Evolutionary conservation across 306 rosid genomes (phyloP).

Genomic region (Gastrolobium bilobum): DNA sequence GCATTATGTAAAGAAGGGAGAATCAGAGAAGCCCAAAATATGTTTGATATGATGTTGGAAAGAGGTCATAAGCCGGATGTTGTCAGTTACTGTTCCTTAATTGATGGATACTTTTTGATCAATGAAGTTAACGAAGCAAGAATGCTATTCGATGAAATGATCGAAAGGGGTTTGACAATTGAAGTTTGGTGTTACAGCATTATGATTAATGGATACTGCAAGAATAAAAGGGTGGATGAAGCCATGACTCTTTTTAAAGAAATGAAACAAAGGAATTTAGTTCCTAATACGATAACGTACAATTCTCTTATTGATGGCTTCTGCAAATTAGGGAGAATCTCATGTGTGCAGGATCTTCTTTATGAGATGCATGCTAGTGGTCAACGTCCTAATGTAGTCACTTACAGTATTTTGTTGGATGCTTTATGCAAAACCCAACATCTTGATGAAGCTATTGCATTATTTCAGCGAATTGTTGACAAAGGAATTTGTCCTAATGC

Average conservation of each 20-base stretch:
- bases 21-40: slow-evolving; percentile 42
- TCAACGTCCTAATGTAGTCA: slow-evolving; percentile 49
- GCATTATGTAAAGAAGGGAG: slow-evolving; percentile 53
- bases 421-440: slow-evolving; percentile 47
- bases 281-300: slow-evolving; percentile 48
- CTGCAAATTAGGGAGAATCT: slow-evolving; percentile 47
- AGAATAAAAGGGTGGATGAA: slow-evolving; percentile 49
- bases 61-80: slow-evolving; percentile 41
- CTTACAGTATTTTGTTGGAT: slow-evolving; percentile 53
- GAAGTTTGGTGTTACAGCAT: slow-evolving; percentile 50
- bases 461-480: slow-evolving; percentile 39
- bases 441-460: slow-evolving; percentile 51
- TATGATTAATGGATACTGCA: slow-evolving; percentile 60
- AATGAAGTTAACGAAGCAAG: slow-evolving; percentile 42
- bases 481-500: slow-evolving; percentile 47
- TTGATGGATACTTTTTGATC: slow-evolving; percentile 53
- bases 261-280: slow-evolving; percentile 43
- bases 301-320: slow-evolving; percentile 54
- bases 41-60: slow-evolving; percentile 53
- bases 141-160: slow-evolving; percentile 48
- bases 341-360: slow-evolving; percentile 47
- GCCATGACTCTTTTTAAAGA: slow-evolving; percentile 54
- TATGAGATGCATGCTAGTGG: slow-evolving; percentile 47
- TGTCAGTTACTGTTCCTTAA: slow-evolving; percentile 51
- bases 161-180: slow-evolving; percentile 47